Base-by-base conservation (phyloP, 2,329 filamentous ascomycete species). In the Fusarium ramigenum region DNA sequence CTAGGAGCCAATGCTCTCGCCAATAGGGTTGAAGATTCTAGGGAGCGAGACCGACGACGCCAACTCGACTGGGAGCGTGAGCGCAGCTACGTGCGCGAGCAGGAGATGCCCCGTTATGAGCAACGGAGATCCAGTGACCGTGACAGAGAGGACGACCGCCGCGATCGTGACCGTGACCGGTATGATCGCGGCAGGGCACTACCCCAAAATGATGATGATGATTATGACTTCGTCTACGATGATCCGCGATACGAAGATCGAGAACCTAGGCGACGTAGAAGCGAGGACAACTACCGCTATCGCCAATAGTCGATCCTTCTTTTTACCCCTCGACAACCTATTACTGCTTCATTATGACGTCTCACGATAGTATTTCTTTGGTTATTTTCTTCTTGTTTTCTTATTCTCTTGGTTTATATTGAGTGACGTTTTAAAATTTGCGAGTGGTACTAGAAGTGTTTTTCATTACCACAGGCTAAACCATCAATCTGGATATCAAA, bases 1-100 rank as follows among this genome's bases (percentile, higher is more conserved):
- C 81, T 90, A 15, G 87, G 87, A 9, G 87, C 87, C 18, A 89
- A 87, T 60, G 86, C 84, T 19, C 76, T 87, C 40, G 84, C 85
- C 70, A 85, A 83, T 70, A 80, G 81, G 50, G 77, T 87, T 16
- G 85, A 86, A 74, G 77, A 79, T 57, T 79, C 80, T 11, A 79
- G 80, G 18, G 79, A 81, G 19, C 78, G 79, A 37, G 81, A 80
- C 50, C 78, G 78, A 37, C 72, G 75, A n/a, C 78, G 77, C 23
- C 79, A 83, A 66, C 69, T 79, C 18, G 75, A 75, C 9, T 82
- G 83, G 82, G 82, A 83, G 68, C 68, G 82, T 80, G 82, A 83
- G 67, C 69, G 73, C 19, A 79, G 78, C 36, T 79, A 79, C 63
- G 80, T 78, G 15, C 75, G 60, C 14, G 78, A 79, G n/a, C 75